A percentile compares a stretch with the other conserved stretches of the same genome.
Evolutionary conservation across 805 yeast genomes (phyloP).

Genomic region (Priceomyces carsonii): DNA sequence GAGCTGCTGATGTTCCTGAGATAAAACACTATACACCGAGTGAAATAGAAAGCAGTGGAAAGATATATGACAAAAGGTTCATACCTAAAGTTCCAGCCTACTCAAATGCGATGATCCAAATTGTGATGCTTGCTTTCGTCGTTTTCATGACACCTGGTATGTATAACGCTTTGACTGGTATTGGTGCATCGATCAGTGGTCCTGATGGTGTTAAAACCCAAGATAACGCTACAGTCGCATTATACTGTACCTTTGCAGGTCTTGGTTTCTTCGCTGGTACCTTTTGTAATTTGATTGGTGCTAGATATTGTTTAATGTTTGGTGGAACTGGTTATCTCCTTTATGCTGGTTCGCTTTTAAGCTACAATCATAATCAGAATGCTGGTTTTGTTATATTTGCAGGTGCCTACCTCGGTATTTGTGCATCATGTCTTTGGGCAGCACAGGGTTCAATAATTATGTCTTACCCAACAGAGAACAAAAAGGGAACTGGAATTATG

Average conservation of each 20-base stretch:
- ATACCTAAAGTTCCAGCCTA: conserved; percentile 32
- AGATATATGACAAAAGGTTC: conserved; percentile 39
- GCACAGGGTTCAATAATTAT: conserved; percentile 59
- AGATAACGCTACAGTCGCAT: conserved; percentile 52
- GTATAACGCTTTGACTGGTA: conserved; percentile 52
- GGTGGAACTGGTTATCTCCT: conserved; percentile 59
- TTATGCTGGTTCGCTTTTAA: conserved; percentile 53
- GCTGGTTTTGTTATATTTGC: conserved; percentile 55
- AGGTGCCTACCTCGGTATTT: conserved; percentile 57
- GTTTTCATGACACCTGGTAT: conserved; percentile 54
- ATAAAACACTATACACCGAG: conserved; percentile 24
- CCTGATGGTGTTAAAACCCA: conserved; percentile 31
- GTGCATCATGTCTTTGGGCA: conserved; percentile 59
- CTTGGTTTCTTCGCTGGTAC: conserved; percentile 60
- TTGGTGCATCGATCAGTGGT: conserved; percentile 48
- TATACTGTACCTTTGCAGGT: conserved; percentile 56
- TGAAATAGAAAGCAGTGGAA: conserved; percentile 33
- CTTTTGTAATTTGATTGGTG: conserved; percentile 51
- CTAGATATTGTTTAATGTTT: conserved; percentile 42
- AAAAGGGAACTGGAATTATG: conserved; percentile 55
- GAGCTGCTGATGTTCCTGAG: conserved; percentile 11
- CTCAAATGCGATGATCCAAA: conserved; percentile 41
- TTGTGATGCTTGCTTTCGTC: conserved; percentile 47
- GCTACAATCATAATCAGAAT: conserved; percentile 47
- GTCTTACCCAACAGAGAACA: conserved; percentile 55